These are phyloP conservation scores for Candida verbasci DNA, from an alignment of 805 yeast genomes.

Conservation along the genomic window DNA sequence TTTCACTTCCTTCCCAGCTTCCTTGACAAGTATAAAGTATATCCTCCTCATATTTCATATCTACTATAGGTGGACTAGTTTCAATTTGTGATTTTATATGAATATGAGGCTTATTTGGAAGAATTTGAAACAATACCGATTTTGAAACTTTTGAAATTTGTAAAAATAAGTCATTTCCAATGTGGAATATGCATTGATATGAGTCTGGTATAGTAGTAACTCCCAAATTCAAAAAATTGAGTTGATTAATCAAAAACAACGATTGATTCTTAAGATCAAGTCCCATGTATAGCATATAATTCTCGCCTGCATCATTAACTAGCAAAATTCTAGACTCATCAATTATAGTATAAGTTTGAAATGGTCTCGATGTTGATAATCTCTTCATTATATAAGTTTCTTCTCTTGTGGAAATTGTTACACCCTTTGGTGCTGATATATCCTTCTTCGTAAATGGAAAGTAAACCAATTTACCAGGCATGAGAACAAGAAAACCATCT, in stretches of 20 bases:
- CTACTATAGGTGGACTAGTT: slow-evolving; percentile 8
- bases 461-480: slow-evolving; percentile 2
- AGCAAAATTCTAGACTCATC: slow-evolving; percentile 4
- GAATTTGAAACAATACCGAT: slow-evolving; percentile 6
- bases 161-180: slow-evolving; percentile 5
- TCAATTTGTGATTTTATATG: slow-evolving; percentile 2
- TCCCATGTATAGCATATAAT: slow-evolving; percentile 6
- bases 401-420: neutral
- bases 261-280: neutral
- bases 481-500: slow-evolving; percentile 5
- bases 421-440: neutral
- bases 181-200: slow-evolving; percentile 6
- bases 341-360: neutral
- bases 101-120: slow-evolving; percentile 4
- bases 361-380: neutral
- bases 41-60: slow-evolving; percentile 1
- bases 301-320: slow-evolving; percentile 2
- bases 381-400: slow-evolving; percentile 2
- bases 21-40: slow-evolving; percentile 9
- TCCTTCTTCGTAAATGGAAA: slow-evolving; percentile 3
- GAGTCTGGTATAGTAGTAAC: neutral
- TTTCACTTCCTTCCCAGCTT: slow-evolving; percentile 8
- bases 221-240: slow-evolving; percentile 6
- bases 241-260: slow-evolving; percentile 3
- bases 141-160: slow-evolving; percentile 5